Base-by-base conservation (phyloP, 2,329 filamentous ascomycete species). In the Epichloe glyceriae region DNA sequence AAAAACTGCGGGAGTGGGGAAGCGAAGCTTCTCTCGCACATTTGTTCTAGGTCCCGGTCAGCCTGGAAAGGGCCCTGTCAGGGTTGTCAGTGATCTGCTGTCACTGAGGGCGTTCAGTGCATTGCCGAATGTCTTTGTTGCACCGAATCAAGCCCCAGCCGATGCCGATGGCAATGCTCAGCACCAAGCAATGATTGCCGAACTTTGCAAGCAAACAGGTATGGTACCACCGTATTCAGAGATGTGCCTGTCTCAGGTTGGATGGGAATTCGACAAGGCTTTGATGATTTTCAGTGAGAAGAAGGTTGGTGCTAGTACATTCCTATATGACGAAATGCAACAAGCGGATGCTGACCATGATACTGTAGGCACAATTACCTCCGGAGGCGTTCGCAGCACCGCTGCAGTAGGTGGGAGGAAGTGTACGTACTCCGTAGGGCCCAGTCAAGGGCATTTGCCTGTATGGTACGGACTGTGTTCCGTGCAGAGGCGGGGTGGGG, bases 141-240 rank as follows among this genome's bases (percentile, higher is more conserved):
- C 61, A 22, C 50, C 63, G n/a, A 45, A 58, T 53, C 34, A 54
- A 58, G 22, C 59, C 52, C 45, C 58, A 51, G 54, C 61, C 44
- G 14, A 45, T 49, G 20, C 61, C 44, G n/a, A 45, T 49, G 20
- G 61, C 51, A 46, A 59, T 12, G 68, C 74, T 37, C 70, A 78
- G 43, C 78, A 85, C 57, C 78, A 86, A 58, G 79, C 84, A 55
- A 80, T 89, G 69, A 73, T 95, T 62, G 71, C 81, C 19, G 83
- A 93, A 62, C 75, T 96, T 49, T 84, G 81, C 56, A 81, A 80
- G 56, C 81, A 81, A 60, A 95, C 90, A 1, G 80, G 82, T 52
- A 88, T 98, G 82, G 93, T 80, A 8, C 68, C 82, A 10, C 74
- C 86, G 52, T 95, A 86, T 64, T 85, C 89, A 1, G 78, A 83